A percentile compares a stretch with the other conserved stretches of the same genome.
These are phyloP conservation scores for Trichoderma polysporum DNA, from an alignment of 2,329 filamentous ascomycete species.

Conservation along the genomic window DNA sequence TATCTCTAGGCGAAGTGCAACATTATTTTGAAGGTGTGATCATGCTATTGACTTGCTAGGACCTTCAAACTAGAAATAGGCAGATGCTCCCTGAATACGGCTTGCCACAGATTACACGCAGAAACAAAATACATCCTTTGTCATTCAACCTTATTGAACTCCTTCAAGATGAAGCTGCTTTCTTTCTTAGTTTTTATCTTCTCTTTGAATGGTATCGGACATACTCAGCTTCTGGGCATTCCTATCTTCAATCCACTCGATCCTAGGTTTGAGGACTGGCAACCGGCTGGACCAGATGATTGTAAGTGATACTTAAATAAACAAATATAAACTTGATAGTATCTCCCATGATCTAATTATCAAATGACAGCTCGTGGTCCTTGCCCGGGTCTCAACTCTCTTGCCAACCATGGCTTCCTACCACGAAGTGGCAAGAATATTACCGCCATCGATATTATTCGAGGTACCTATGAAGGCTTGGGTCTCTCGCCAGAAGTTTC, in stretches of 20 bases:
- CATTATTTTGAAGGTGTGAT: not conserved
- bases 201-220: not conserved
- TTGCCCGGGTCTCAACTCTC: constrained; percentile 10
- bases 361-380: not conserved
- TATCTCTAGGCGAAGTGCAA: not conserved
- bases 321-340: not conserved
- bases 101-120: not conserved
- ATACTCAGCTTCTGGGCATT: not conserved
- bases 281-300: not conserved
- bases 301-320: not conserved
- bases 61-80: not conserved
- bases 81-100: not conserved
- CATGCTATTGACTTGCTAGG: not conserved
- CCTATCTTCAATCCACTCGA: not conserved
- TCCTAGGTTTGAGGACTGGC: not conserved
- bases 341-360: not conserved
- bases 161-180: not conserved
- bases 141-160: not conserved
- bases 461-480: not conserved
- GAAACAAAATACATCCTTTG: not conserved
- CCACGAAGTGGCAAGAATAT: constrained; percentile 14
- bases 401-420: constrained; percentile 13
- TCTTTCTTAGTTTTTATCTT: not conserved
- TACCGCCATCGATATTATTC: not conserved
- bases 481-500: not conserved